Base-by-base conservation (phyloP, 1,284 basidiomycete species). In the Ceratobasidium sp. region DNA sequence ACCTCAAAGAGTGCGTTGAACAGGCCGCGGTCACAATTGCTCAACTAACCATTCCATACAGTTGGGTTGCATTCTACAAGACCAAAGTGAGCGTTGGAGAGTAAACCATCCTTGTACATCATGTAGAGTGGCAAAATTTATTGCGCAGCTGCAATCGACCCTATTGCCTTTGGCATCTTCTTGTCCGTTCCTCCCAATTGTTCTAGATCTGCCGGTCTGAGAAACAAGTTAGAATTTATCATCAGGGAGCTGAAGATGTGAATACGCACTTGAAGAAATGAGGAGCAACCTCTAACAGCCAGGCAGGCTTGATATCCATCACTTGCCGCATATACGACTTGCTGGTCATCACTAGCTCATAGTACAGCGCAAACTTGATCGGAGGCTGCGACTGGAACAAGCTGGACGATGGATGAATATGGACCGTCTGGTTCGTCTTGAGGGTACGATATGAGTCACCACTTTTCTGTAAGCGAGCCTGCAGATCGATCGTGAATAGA, bases 341-440 rank as follows among this genome's bases (percentile, higher is more conserved):
- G 38, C 91, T 91, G 4, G 94, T 95, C 92, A 94, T 93, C 33
- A 95, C 93, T 28, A 98, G 88, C 85, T 99, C 98, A 83, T 98
- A 99, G 86, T 98, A 99, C 77, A 98, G 85, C 42, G 99, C 85
- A 28, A 94, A 94, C 83, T 93, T 93, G 28, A 96, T 91, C 0
- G 97, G 98, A 0, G 98, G 98, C 81, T 98, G 96, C 83, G 93
- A 91, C 82, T 98, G 95, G 90, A 99, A 97, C 80, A 99, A 86
- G 83, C 95, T 93, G 5, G 96, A 97, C 1, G 96, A 97, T 0
- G 98, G 98, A 83, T 99, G 98, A 73, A 99, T 94, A 83, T 98
- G 94, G 64, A 99, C 96, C 0, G 96, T 96, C 82, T 97, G 96
- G 83, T 93, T 95, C 20, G 96, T 97, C 86, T 99, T 99, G 80